Evolutionary conservation across 805 yeast genomes (phyloP).

Genomic region (Barnettozyma siamensis): DNA sequence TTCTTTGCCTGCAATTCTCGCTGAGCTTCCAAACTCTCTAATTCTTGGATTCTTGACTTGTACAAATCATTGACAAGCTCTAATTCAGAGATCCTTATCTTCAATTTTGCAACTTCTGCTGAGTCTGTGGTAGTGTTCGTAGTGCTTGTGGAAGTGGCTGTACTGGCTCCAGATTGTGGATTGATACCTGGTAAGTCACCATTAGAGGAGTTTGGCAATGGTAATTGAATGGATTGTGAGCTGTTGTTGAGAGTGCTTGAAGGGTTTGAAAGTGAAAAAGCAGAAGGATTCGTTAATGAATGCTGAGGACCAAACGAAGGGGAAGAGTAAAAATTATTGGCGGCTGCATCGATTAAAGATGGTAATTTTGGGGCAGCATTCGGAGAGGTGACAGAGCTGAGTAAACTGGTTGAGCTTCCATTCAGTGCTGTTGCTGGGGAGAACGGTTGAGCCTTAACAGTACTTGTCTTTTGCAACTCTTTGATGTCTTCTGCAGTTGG

Average conservation of each 20-base stretch:
- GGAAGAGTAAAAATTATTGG: constrained; percentile 28
- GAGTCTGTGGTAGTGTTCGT: constrained; percentile 1
- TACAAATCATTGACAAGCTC: constrained; percentile 88
- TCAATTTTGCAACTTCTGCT: constrained; percentile 37
- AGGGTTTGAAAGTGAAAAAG: constrained; percentile 18
- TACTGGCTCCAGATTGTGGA: not conserved
- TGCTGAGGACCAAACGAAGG: constrained; percentile 44
- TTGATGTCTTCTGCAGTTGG: constrained; percentile 5
- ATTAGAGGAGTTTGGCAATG: constrained; percentile 1
- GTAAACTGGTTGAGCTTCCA: constrained; percentile 4
- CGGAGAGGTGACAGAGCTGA: not conserved
- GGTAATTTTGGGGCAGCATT: constrained; percentile 14
- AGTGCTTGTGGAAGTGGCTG: not conserved
- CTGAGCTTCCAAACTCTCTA: constrained; percentile 39
- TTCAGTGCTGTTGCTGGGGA: constrained; percentile 22
- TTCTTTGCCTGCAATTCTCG: constrained; percentile 14
- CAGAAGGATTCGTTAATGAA: constrained; percentile 24
- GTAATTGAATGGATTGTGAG: not conserved
- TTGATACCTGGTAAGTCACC: not conserved
- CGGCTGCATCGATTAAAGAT: constrained; percentile 17
- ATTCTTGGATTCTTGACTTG: constrained; percentile 73
- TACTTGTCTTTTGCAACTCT: not conserved
- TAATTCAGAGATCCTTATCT: constrained; percentile 78
- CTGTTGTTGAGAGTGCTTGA: not conserved
- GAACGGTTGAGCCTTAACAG: constrained; percentile 16